Evolutionary conservation across 768 basidiomycete genomes (phyloP).

Genomic region (Boletus bicolor): DNA sequence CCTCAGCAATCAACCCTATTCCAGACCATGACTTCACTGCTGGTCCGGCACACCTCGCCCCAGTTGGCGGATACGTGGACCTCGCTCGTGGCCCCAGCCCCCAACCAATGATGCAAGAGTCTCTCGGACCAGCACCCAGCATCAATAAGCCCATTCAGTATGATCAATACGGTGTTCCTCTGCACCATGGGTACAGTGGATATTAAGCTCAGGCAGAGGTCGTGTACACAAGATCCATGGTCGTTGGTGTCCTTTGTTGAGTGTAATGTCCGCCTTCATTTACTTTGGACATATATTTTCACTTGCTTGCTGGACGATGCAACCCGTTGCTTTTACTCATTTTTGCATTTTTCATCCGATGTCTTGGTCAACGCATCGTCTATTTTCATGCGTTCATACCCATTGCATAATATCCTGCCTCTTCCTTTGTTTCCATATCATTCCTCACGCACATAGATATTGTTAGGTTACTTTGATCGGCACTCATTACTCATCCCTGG

Average conservation of each 20-base stretch:
- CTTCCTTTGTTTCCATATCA: conserved; percentile 1
- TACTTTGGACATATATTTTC: conserved; percentile 8
- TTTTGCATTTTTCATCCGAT: background rate
- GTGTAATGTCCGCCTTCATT: background rate
- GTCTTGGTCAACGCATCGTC: background rate
- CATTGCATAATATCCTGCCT: background rate
- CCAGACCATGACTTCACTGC: conserved; percentile 80
- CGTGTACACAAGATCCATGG: background rate
- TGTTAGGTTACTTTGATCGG: conserved; percentile 9
- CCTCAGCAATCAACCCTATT: conserved; percentile 39
- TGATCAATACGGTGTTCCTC: conserved; percentile 53
- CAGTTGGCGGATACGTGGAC: conserved; percentile 81
- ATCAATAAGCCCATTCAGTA: conserved; percentile 49
- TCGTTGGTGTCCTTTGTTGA: background rate
- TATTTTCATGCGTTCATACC: conserved; percentile 23
- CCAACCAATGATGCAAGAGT: conserved; percentile 51
- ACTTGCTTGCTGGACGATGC: conserved; percentile 34
- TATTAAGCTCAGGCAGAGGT: conserved; percentile 13
- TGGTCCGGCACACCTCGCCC: conserved; percentile 51
- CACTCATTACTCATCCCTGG: background rate
- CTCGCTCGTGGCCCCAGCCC: conserved; percentile 73
- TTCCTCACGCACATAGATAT: background rate
- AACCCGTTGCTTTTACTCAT: conserved; percentile 4
- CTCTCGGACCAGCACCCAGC: conserved; percentile 35
- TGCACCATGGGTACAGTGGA: conserved; percentile 46